These are phyloP conservation scores for Bryum argenteum DNA, from an alignment of 225 moss, liverwort and hornwort genomes.

Conservation along the genomic window DNA sequence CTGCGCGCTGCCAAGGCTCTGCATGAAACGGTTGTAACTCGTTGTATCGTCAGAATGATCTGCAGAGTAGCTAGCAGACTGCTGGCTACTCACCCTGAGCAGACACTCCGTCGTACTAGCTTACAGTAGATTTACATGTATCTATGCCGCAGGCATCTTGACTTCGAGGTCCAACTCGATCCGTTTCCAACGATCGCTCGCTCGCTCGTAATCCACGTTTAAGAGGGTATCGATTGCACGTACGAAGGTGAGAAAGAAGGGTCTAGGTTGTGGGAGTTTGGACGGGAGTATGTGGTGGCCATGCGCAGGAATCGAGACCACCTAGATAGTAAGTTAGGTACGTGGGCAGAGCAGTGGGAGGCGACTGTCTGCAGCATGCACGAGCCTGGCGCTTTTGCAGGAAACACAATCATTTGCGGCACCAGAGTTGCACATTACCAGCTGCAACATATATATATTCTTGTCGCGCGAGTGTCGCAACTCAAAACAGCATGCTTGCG, in stretches of 20 bases:
- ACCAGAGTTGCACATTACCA: slow-evolving; percentile 25
- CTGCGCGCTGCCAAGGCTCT: not conserved
- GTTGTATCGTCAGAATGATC: not conserved
- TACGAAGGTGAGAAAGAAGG: too few species aligned
- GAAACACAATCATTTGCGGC: slow-evolving; percentile 39
- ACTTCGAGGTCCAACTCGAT: slow-evolving; percentile 24
- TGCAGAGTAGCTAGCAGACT: too few species aligned
- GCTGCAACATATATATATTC: not conserved
- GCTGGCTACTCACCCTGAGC: too few species aligned
- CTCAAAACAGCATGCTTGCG: not conserved
- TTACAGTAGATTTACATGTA: too few species aligned
- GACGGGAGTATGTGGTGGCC: too few species aligned
- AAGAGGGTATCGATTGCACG: too few species aligned
- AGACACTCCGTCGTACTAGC: too few species aligned
- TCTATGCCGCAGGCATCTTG: not conserved
- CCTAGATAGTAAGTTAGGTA: not conserved
- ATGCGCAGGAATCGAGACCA: too few species aligned
- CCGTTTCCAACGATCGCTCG: slow-evolving; percentile 14
- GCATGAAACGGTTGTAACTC: not conserved
- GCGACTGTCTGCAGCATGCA: slow-evolving; percentile 36
- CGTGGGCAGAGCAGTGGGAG: slow-evolving; percentile 9
- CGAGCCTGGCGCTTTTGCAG: slow-evolving; percentile 34
- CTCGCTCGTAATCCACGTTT: slow-evolving; percentile 17
- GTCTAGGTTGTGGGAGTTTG: too few species aligned
- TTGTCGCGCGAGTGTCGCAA: slow-evolving; percentile 17